These are phyloP conservation scores for Schizophyllum amplum DNA, from an alignment of 1,284 basidiomycete genomes.

Conservation along the genomic window DNA sequence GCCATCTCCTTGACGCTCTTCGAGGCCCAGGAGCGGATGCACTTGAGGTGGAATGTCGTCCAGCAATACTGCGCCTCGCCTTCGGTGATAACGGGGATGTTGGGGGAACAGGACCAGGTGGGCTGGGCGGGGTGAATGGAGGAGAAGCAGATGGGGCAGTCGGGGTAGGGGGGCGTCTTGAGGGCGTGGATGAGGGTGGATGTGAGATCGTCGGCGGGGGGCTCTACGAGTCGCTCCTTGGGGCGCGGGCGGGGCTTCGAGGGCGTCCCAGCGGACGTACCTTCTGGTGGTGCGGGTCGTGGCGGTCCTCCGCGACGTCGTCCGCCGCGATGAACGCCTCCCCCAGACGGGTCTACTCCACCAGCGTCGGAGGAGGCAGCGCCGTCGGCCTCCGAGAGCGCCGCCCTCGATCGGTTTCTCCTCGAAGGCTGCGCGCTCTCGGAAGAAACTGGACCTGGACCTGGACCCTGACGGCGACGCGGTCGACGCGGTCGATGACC, in stretches of 20 bases:
- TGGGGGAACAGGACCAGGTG: conserved; percentile 74
- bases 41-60: conserved; percentile 80
- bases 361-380: background rate
- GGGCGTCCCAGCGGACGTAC: background rate
- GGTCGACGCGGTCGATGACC: background rate
- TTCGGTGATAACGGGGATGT: conserved; percentile 32
- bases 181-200: conserved; percentile 58
- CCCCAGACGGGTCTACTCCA: background rate
- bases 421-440: background rate
- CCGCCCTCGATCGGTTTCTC: background rate
- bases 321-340: no score
- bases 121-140: conserved; percentile 63
- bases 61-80: conserved; percentile 58
- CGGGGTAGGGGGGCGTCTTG: conserved; percentile 59
- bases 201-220: conserved; percentile 50
- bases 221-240: conserved; percentile 1
- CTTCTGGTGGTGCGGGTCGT: background rate
- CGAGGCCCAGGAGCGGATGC: conserved; percentile 69
- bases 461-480: background rate
- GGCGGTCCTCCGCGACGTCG: background rate
- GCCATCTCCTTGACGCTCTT: conserved; percentile 72
- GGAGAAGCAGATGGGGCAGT: conserved; percentile 78
- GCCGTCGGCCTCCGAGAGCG: background rate
- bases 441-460: background rate
- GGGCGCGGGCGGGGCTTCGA: background rate